phyloP scores from a whole-genome alignment of 768 basidiomycete genomes.

The Agaricus bisporus region DNA sequence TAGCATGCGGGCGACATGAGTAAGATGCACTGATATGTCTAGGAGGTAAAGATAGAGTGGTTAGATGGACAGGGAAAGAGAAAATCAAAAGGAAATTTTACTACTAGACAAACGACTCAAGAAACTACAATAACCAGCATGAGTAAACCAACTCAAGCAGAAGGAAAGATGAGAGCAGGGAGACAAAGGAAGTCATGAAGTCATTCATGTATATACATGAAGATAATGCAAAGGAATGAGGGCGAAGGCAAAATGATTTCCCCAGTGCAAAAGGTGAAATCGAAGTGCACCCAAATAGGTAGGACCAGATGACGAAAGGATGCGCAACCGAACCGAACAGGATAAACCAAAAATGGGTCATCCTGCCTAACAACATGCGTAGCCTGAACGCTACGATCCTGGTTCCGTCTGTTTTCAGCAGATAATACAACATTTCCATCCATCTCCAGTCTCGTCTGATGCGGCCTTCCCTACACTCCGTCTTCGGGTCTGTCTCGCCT shows the following conservation, averaged over 20 bases:
- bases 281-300: background rate
- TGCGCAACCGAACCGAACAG: background rate
- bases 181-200: background rate
- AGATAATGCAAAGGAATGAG: conserved; percentile 1
- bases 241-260: background rate
- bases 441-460: conserved; percentile 39
- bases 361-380: background rate
- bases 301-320: background rate
- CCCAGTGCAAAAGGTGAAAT: background rate
- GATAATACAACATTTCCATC: conserved; percentile 69
- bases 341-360: conserved; percentile 2
- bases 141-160: background rate
- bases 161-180: background rate
- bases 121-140: conserved; percentile 1
- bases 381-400: conserved; percentile 2
- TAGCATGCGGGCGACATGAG: conserved; percentile 9
- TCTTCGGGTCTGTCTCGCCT: conserved; percentile 42
- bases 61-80: background rate
- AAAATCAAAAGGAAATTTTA: background rate
- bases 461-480: conserved; percentile 43
- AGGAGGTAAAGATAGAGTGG: background rate
- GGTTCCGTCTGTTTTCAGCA: conserved; percentile 35
- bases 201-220: background rate
- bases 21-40: conserved; percentile 7
- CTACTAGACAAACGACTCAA: conserved; percentile 6